Conservation (phyloP, 2,329 filamentous ascomycete genomes). For the Aspergillus ustus region DNA sequence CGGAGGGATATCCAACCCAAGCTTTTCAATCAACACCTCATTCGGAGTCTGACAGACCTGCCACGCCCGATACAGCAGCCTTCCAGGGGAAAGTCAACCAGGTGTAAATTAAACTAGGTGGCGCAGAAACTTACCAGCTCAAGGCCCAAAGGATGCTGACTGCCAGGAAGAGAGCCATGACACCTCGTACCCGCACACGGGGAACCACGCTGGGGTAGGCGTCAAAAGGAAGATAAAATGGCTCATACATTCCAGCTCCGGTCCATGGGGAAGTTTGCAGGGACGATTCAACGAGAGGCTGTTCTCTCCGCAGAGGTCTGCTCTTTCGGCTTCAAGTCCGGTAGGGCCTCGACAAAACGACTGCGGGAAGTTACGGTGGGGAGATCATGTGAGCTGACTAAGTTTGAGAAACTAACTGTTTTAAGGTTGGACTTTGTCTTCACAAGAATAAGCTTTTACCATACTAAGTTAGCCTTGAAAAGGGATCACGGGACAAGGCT, state of each 20-base stretch:
- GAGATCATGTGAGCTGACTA: slow-evolving; percentile 21
- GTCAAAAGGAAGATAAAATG: slow-evolving; percentile 51
- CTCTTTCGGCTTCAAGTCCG: slow-evolving; percentile 5
- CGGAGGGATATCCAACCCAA: slow-evolving; percentile 92
- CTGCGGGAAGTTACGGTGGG: slow-evolving; percentile 19
- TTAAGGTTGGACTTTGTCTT: not conserved
- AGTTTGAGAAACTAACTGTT: not conserved
- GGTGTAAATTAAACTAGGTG: not conserved
- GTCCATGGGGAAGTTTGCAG: slow-evolving; percentile 32
- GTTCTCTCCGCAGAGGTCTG: slow-evolving; percentile 11
- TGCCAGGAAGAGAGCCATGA: slow-evolving; percentile 55
- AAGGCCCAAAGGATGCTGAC: slow-evolving; percentile 54
- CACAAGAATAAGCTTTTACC: not conserved
- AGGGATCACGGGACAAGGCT: slow-evolving; percentile 15
- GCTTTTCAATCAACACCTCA: slow-evolving; percentile 84
- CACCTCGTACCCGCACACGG: slow-evolving; percentile 52
- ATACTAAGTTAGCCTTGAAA: not conserved
- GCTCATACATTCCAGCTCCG: slow-evolving; percentile 52
- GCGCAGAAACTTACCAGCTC: slow-evolving; percentile 47
- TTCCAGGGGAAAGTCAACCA: slow-evolving; percentile 40
- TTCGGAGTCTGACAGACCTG: slow-evolving; percentile 90
- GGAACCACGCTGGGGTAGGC: slow-evolving; percentile 52
- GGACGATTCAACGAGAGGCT: slow-evolving; percentile 13
- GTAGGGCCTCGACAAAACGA: slow-evolving; percentile 5
- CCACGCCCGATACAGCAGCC: slow-evolving; percentile 83